These are phyloP conservation scores for Malassezia globosa DNA, from an alignment of 1,284 basidiomycete genomes.

Conservation along the genomic window DNA sequence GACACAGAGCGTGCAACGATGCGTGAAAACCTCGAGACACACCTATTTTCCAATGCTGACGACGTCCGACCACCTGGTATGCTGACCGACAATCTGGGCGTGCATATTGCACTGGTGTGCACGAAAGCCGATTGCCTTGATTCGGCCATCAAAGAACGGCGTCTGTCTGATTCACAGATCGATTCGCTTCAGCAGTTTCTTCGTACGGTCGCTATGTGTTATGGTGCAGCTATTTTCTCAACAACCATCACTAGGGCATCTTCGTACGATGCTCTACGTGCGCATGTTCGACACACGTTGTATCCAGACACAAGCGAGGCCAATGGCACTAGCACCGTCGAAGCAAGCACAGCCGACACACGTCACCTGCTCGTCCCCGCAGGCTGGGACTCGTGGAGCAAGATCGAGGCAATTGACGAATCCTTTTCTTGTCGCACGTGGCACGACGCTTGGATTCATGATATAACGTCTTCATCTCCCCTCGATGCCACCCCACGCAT, in stretches of 20 bases:
- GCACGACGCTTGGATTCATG: conserved; percentile 7
- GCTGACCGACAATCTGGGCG: conserved; percentile 54
- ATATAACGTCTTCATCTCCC: background rate
- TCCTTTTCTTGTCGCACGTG: conserved; percentile 62
- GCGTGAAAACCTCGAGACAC: conserved; percentile 51
- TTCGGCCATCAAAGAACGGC: conserved; percentile 46
- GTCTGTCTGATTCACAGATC: conserved; percentile 70
- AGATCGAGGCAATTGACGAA: conserved; percentile 79
- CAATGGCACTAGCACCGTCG: conserved; percentile 61
- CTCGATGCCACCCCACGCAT: background rate
- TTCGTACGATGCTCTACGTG: conserved; percentile 68
- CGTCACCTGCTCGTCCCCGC: conserved; percentile 82
- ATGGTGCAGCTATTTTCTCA: conserved; percentile 84
- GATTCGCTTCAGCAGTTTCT: conserved; percentile 91
- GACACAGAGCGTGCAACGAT: conserved; percentile 52
- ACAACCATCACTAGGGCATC: conserved; percentile 65
- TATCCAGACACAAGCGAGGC: conserved; percentile 50
- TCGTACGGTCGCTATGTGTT: conserved; percentile 78
- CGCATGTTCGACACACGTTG: conserved; percentile 78
- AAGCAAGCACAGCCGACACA: conserved; percentile 69
- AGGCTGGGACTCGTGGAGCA: conserved; percentile 97
- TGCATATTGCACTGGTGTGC: conserved; percentile 79
- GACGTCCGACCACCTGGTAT: background rate
- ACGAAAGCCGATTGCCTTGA: conserved; percentile 54
- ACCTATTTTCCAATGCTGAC: background rate